These are phyloP conservation scores for Persicaria tinctoria DNA, from an alignment of 148 eudicot species.

Conservation along the genomic window DNA sequence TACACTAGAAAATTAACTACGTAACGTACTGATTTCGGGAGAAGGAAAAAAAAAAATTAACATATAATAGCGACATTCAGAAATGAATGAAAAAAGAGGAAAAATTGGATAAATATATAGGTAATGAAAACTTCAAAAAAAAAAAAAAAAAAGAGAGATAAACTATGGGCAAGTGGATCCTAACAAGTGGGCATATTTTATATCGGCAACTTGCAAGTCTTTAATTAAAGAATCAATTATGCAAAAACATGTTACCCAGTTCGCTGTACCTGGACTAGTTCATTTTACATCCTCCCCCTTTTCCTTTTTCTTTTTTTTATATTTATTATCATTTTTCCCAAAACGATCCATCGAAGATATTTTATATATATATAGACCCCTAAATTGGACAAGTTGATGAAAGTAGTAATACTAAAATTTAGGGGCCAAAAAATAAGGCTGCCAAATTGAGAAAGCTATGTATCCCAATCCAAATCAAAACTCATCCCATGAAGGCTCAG, in stretches of 20 bases:
- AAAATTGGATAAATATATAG: neutral
- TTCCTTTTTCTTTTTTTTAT: neutral
- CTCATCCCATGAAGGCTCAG: neutral
- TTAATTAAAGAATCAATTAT: slow-evolving; percentile 9
- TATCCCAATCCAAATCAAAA: slow-evolving; percentile 3
- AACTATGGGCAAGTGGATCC: neutral
- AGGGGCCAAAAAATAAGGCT: too few relatives aligned
- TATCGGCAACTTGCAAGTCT: neutral
- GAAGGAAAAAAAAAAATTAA: too few relatives aligned
- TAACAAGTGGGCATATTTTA: neutral
- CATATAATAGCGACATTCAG: neutral
- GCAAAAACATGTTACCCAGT: slow-evolving; percentile 10
- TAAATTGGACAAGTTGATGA: neutral
- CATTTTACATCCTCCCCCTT: neutral
- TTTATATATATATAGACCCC: neutral
- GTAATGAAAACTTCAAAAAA: neutral
- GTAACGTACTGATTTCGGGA: too few relatives aligned
- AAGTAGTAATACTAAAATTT: neutral
- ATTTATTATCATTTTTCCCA: neutral
- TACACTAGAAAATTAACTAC: too few relatives aligned
- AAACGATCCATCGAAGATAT: neutral
- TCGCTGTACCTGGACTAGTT: slow-evolving; percentile 2
- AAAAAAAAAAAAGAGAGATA: neutral
- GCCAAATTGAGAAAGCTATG: neutral
- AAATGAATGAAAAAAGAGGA: neutral